These are phyloP conservation scores for Onygenales sp. DNA, from an alignment of 2,329 filamentous ascomycete genomes.

Conservation along the genomic window DNA sequence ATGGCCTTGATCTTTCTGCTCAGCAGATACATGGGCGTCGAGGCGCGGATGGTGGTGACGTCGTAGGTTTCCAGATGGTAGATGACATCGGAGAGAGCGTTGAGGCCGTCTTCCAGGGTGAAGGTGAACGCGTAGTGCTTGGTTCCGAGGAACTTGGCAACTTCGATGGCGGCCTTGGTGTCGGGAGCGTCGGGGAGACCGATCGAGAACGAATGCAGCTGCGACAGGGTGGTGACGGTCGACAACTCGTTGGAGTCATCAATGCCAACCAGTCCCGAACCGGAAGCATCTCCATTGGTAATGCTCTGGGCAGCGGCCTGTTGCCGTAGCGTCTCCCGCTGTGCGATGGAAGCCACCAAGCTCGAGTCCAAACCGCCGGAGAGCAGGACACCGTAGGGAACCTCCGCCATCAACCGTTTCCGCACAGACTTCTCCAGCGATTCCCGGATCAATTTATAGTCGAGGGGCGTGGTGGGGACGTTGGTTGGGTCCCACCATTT, in stretches of 20 bases:
- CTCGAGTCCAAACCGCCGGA: slow-evolving; percentile 95
- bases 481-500: slow-evolving; percentile 80
- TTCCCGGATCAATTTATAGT: slow-evolving; percentile 72
- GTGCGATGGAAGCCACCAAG: slow-evolving; percentile 87
- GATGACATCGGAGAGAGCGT: slow-evolving; percentile 94
- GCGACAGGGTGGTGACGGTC: slow-evolving; percentile 81
- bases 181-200: slow-evolving; percentile 89
- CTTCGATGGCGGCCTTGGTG: slow-evolving; percentile 81
- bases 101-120: slow-evolving; percentile 92
- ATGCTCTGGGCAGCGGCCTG: slow-evolving; percentile 47
- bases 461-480: slow-evolving; percentile 69
- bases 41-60: slow-evolving; percentile 95
- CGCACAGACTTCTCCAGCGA: slow-evolving; percentile 83
- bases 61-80: slow-evolving; percentile 97
- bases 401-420: slow-evolving; percentile 97
- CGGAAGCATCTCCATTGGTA: slow-evolving; percentile 32
- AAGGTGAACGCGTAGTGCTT: slow-evolving; percentile 98
- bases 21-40: slow-evolving; percentile 96
- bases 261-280: slow-evolving; percentile 70
- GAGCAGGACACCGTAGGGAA: slow-evolving; percentile 90
- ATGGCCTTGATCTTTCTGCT: slow-evolving; percentile 99
- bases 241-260: slow-evolving; percentile 85
- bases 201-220: slow-evolving; percentile 98
- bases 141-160: slow-evolving; percentile 92
- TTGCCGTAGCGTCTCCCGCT: slow-evolving; percentile 77